These are phyloP conservation scores for Tricholoma bakamatsutake DNA, from an alignment of 768 basidiomycete genomes.

Conservation along the genomic window DNA sequence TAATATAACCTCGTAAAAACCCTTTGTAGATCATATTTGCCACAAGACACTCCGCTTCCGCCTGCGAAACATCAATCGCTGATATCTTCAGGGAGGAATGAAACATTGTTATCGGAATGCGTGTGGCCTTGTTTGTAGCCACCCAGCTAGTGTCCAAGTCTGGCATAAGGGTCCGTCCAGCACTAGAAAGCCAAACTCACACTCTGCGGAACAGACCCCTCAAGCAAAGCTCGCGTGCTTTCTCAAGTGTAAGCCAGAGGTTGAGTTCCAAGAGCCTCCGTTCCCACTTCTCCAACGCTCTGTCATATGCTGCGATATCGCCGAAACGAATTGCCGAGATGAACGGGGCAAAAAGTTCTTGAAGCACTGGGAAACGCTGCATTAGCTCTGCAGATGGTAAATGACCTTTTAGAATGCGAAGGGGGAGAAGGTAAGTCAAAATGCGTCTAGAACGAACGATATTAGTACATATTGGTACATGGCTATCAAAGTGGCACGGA, in stretches of 20 bases:
- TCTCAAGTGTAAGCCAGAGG: constrained; percentile 82
- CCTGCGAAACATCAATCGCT: constrained; percentile 61
- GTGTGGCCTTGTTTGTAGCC: constrained; percentile 60
- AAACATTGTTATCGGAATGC: constrained; percentile 80
- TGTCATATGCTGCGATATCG: constrained; percentile 76
- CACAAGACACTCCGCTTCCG: constrained; percentile 90
- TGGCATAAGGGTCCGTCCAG: not conserved
- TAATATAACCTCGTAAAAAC: constrained; percentile 92
- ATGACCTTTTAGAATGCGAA: constrained; percentile 83
- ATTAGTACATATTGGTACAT: not conserved
- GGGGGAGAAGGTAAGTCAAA: constrained; percentile 83
- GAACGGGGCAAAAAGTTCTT: constrained; percentile 76
- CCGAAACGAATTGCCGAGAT: constrained; percentile 71
- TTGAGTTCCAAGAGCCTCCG: constrained; percentile 78
- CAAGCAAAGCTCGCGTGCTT: constrained; percentile 82
- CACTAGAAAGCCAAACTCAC: constrained; percentile 34
- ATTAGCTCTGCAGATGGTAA: constrained; percentile 74
- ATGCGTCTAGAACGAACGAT: constrained; percentile 57
- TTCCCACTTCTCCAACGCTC: constrained; percentile 66
- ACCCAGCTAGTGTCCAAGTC: constrained; percentile 60
- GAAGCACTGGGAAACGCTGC: constrained; percentile 63
- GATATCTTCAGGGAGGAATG: constrained; percentile 68
- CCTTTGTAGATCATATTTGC: constrained; percentile 95
- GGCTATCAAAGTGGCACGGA: not conserved
- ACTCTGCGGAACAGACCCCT: constrained; percentile 75